Percentiles rank a stretch among this genome's conserved stretches.
phyloP scores from a whole-genome alignment of 306 rosid species.

The Pueraria montana region DNA sequence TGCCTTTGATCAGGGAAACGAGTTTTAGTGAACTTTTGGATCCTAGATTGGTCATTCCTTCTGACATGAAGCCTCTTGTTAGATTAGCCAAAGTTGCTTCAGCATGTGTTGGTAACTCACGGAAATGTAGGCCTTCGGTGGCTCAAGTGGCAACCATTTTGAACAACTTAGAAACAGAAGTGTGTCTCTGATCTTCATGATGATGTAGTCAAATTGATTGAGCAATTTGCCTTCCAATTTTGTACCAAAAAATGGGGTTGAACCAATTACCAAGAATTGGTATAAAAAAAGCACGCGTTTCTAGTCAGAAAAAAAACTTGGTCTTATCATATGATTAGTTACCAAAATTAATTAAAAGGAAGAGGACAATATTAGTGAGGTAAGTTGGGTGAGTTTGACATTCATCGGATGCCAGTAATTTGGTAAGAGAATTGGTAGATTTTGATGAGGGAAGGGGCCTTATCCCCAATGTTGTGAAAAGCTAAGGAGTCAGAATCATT shows the following conservation, averaged over 20 bases:
- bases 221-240: constrained; percentile 28
- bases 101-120: constrained; percentile 81
- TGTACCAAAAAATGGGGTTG: background rate
- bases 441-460: background rate
- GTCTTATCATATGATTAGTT: constrained; percentile 4
- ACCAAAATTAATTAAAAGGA: background rate
- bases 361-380: background rate
- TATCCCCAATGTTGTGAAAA: no score
- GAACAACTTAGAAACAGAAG: constrained; percentile 67
- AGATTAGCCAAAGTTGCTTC: constrained; percentile 89
- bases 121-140: constrained; percentile 80
- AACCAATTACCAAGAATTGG: background rate
- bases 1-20: constrained; percentile 81
- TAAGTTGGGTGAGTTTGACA: background rate
- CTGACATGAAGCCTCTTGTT: constrained; percentile 56
- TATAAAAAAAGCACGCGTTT: background rate
- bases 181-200: constrained; percentile 40
- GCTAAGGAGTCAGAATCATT: background rate
- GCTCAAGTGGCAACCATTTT: constrained; percentile 79
- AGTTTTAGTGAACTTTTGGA: constrained; percentile 70
- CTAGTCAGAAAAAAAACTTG: background rate
- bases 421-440: background rate
- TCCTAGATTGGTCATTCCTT: constrained; percentile 66
- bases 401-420: constrained; percentile 20
- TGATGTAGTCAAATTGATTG: constrained; percentile 12